phyloP scores from a whole-genome alignment of 2,329 filamentous ascomycete genomes.

The Phialophora tarda region DNA sequence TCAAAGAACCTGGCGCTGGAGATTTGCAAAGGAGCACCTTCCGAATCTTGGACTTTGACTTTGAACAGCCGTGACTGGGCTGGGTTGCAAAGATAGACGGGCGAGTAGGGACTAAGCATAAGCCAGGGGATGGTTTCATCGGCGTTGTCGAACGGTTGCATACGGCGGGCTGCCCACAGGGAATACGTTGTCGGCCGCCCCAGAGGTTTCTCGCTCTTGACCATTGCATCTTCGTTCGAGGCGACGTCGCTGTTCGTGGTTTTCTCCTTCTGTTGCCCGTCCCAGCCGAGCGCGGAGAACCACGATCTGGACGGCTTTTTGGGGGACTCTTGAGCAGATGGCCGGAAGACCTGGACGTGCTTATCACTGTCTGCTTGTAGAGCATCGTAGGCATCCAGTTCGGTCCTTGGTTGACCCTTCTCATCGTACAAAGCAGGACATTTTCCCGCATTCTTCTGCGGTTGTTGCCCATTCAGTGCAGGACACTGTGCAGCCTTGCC shows the following conservation, averaged over 20 bases:
- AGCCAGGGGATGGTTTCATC: conserved; percentile 49
- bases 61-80: conserved; percentile 32
- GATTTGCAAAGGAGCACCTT: conserved; percentile 31
- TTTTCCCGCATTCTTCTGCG: conserved; percentile 23
- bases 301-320: conserved; percentile 21
- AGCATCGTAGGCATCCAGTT: conserved; percentile 32
- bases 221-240: neutral
- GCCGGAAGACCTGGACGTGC: conserved; percentile 16
- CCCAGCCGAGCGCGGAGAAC: conserved; percentile 33
- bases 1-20: conserved; percentile 33
- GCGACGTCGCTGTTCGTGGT: neutral
- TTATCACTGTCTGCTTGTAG: conserved; percentile 1
- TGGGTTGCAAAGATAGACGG: conserved; percentile 45
- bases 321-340: conserved; percentile 1
- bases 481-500: conserved; percentile 25
- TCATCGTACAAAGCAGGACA: conserved; percentile 32
- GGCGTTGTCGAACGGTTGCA: conserved; percentile 44
- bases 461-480: conserved; percentile 22
- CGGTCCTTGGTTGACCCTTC: conserved; percentile 29
- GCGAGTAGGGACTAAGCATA: conserved; percentile 61
- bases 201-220: neutral
- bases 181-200: conserved; percentile 26
- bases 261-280: conserved; percentile 28
- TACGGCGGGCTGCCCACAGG: conserved; percentile 23
- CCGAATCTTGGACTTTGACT: conserved; percentile 32